Conservation (phyloP, 352 stramenopile species). For the Pythium sukuiense region DNA sequence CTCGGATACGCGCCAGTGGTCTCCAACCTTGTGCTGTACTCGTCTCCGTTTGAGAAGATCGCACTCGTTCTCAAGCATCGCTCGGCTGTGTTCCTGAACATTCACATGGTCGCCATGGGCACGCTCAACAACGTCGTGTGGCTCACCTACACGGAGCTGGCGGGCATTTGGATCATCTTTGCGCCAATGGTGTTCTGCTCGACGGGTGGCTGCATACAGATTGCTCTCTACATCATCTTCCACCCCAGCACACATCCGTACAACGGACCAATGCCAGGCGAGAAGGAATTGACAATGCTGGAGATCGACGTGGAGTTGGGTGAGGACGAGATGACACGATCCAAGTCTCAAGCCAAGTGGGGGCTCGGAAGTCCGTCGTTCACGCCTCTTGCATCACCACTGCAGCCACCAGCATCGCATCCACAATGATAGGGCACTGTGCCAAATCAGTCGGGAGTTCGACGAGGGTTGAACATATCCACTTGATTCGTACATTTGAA, state of each 20-base stretch:
- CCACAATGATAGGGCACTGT: too few relatives aligned
- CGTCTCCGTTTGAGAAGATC: constrained; percentile 61
- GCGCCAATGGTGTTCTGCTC: constrained; percentile 50
- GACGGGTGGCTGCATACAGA: constrained; percentile 34
- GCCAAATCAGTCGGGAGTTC: too few relatives aligned
- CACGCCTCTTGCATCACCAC: constrained; percentile 11
- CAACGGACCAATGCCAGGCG: constrained; percentile 5
- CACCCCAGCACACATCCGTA: constrained; percentile 46
- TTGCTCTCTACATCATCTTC: constrained; percentile 46
- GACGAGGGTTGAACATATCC: too few relatives aligned
- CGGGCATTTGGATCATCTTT: constrained; percentile 50
- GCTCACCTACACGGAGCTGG: constrained; percentile 45
- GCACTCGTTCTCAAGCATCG: constrained; percentile 46
- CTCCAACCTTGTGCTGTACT: constrained; percentile 51
- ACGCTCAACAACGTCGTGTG: constrained; percentile 51
- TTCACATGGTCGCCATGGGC: constrained; percentile 47
- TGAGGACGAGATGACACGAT: neutral
- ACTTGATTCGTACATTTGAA: too few relatives aligned
- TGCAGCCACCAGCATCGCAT: constrained; percentile 1
- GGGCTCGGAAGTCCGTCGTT: constrained; percentile 5
- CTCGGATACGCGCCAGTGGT: constrained; percentile 40
- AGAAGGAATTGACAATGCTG: neutral
- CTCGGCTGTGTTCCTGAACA: constrained; percentile 47
- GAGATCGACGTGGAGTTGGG: constrained; percentile 11
- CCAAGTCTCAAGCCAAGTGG: neutral